Evolutionary conservation across 345 rosid species (phyloP), one percentile per base, ranked within the genome.

Genomic region (Lagerstroemia speciosa): DNA sequence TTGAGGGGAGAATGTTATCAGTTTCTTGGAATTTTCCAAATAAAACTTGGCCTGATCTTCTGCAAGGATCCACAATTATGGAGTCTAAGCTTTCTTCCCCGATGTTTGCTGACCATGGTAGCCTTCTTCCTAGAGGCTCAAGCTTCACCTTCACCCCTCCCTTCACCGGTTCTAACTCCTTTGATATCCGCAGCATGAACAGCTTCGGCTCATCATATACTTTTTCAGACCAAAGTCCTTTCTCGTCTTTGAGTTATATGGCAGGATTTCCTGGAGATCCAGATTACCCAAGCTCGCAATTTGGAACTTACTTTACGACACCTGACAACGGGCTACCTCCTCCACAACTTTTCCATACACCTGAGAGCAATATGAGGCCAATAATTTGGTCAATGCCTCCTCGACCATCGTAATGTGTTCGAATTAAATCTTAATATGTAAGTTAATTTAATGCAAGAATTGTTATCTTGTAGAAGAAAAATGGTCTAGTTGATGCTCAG

Each of bases 1-100:
- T 76, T 68, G 76, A 69, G 57, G 74, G 74, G 57, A 69, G 66
- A 46, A 32, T 24, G 61, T 32, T 76, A 40, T 58, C 76, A 46
- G 50, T 63, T 50, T 41, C 45, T 30, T 37, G 60, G 52, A n/a
- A 48, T 62, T 52, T n/a, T 43, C 58, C 11, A 1, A 26, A 20
- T 50, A 36, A 0, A 36, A 36, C 53, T 36, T 27, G 68, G 29
- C 64, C 52, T 29, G 45, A 30, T 62, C 65, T 15, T 70, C 43
- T 30, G 0, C 22, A 17, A 0, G 45, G 64, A 65, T 34, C 69
- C 10, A 11, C 17, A 31, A 16, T 62, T 7, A 27, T 38, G 58
- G 72, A 24, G 63, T 43, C 64, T 48, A 65, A 60, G 67, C 67
- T 45, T n/a, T 73, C 29, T 65, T 68, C 62, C 2, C 33, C 62